Conservation (phyloP, 1,284 basidiomycete genomes). For the Trichosporon ovoides region DNA sequence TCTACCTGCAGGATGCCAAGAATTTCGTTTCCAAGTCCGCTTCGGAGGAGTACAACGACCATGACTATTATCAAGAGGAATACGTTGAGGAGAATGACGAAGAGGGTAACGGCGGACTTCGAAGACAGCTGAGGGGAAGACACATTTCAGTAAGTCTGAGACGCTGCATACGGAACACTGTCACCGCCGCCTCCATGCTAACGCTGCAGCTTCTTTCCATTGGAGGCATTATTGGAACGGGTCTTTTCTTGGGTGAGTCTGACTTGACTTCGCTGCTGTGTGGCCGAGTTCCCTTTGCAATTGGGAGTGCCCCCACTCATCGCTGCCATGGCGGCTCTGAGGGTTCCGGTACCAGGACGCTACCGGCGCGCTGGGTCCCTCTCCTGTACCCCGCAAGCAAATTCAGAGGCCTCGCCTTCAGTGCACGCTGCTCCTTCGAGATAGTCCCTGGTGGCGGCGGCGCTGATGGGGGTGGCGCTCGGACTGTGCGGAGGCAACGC, state of each 20-base stretch:
- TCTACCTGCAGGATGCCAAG: neutral
- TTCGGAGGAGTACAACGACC: conserved; percentile 1
- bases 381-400: too few species aligned
- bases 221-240: conserved; percentile 10
- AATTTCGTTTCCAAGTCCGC: neutral
- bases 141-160: neutral
- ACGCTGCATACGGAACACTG: neutral
- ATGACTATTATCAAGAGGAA: neutral
- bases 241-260: conserved; percentile 4
- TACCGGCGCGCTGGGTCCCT: too few species aligned
- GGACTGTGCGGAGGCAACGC: conserved; percentile 6
- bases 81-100: neutral
- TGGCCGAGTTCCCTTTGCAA: too few species aligned
- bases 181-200: neutral
- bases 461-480: neutral
- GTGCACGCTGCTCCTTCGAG: too few species aligned
- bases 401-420: too few species aligned
- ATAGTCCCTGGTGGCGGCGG: too few species aligned
- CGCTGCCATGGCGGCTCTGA: too few species aligned
- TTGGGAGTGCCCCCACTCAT: too few species aligned
- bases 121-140: neutral
- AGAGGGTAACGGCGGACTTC: conserved; percentile 3
- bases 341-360: too few species aligned
- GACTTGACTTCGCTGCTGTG: too few species aligned
- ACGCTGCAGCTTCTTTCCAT: conserved; percentile 3